phyloP scores from a whole-genome alignment of 1,284 basidiomycete genomes.

The Trichosporon faecale region DNA sequence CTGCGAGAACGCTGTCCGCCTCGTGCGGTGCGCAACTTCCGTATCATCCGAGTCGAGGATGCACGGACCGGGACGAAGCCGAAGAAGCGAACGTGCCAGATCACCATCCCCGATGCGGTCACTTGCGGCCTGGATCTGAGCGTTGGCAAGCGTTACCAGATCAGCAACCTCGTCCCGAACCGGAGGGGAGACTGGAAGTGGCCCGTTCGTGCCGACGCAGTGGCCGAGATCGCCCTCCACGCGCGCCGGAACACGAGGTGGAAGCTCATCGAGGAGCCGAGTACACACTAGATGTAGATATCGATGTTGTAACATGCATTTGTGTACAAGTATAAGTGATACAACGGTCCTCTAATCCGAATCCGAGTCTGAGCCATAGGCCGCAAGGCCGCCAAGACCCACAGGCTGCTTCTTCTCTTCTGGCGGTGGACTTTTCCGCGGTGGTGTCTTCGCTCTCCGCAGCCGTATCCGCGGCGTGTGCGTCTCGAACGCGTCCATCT shows the following conservation, averaged over 20 bases:
- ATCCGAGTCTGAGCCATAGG: neutral
- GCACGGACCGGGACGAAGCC: slow-evolving; percentile 59
- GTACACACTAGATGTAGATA: neutral
- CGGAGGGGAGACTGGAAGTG: slow-evolving; percentile 63
- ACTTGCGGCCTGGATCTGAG: slow-evolving; percentile 60
- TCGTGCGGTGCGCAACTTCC: slow-evolving; percentile 73
- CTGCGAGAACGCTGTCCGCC: slow-evolving; percentile 72
- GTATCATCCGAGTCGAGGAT: slow-evolving; percentile 73
- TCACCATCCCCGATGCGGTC: slow-evolving; percentile 80
- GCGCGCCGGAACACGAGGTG: slow-evolving; percentile 64
- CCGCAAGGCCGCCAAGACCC: neutral
- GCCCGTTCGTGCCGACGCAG: slow-evolving; percentile 55
- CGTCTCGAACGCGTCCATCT: slow-evolving; percentile 17
- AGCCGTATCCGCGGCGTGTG: neutral
- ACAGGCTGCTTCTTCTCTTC: neutral
- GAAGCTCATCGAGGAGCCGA: slow-evolving; percentile 35
- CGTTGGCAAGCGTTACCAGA: slow-evolving; percentile 68
- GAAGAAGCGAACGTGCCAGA: slow-evolving; percentile 61
- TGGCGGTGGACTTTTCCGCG: neutral
- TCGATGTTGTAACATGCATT: slow-evolving; percentile 1
- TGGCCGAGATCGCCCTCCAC: slow-evolving; percentile 65
- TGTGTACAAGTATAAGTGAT: slow-evolving; percentile 8
- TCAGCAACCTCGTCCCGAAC: slow-evolving; percentile 63
- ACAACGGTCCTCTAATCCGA: neutral
- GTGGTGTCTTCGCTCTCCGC: neutral